phyloP scores from a whole-genome alignment of 2,329 filamentous ascomycete genomes.

The Fusarium sp. region DNA sequence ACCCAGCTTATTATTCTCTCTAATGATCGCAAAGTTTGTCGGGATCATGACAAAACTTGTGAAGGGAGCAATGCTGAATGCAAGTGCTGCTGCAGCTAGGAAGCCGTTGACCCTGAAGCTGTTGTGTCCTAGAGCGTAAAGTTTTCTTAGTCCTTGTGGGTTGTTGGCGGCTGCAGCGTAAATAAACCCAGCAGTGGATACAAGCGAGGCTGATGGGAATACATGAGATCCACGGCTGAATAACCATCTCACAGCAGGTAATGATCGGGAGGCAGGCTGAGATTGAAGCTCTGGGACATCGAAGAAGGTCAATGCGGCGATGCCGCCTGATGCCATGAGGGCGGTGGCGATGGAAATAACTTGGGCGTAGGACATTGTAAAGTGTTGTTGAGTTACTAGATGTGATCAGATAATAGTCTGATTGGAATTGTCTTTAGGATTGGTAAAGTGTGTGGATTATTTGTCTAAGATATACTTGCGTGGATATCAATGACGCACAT shows the following conservation, averaged over 20 bases:
- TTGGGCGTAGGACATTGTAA: background rate
- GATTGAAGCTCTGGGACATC: slow-evolving; percentile 24
- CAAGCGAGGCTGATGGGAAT: background rate
- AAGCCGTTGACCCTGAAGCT: background rate
- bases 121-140: background rate
- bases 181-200: background rate
- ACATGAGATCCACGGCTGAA: slow-evolving; percentile 18
- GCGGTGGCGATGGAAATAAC: slow-evolving; percentile 2
- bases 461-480: background rate
- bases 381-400: too few species aligned
- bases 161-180: background rate
- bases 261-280: slow-evolving; percentile 7
- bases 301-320: slow-evolving; percentile 15
- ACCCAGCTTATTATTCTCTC: background rate
- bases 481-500: slow-evolving; percentile 8
- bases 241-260: background rate
- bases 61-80: slow-evolving; percentile 12
- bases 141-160: fast-evolving
- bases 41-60: slow-evolving; percentile 17
- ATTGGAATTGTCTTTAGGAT: too few species aligned
- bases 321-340: slow-evolving; percentile 16
- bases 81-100: background rate
- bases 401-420: too few species aligned
- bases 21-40: slow-evolving; percentile 10
- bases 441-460: too few species aligned